These are phyloP conservation scores for Zoysia japonica DNA, from an alignment of 176 grass and related monocot species.

Conservation along the genomic window DNA sequence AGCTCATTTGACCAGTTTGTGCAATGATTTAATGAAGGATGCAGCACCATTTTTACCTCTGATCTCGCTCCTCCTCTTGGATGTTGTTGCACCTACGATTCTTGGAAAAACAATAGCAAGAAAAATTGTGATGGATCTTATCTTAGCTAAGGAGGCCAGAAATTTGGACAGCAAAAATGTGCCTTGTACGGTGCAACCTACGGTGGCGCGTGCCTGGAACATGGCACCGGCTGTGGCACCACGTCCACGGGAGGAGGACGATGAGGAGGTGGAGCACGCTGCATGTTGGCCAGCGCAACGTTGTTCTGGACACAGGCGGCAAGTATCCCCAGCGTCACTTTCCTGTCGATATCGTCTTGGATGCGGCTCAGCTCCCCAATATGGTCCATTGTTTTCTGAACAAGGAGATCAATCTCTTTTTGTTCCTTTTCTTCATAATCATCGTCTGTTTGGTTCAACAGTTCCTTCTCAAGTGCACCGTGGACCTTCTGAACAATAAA, in stretches of 20 bases:
- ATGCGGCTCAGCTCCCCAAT: slow-evolving; percentile 40
- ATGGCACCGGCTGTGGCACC: neutral
- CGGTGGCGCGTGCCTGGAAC: neutral
- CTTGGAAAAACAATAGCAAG: no score
- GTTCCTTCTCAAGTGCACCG: slow-evolving; percentile 74
- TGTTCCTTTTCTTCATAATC: slow-evolving; percentile 78
- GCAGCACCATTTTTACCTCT: no score
- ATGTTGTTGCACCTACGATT: no score
- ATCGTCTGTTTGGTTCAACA: slow-evolving; percentile 82
- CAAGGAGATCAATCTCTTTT: slow-evolving; percentile 76
- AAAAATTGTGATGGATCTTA: no score
- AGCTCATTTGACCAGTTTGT: no score
- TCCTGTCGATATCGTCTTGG: neutral
- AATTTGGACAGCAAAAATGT: neutral
- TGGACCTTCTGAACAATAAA: slow-evolving; percentile 95
- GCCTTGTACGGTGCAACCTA: neutral
- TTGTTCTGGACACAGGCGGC: neutral
- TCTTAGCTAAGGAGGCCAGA: no score
- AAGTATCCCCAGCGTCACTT: neutral
- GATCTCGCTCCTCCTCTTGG: no score
- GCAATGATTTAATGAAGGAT: no score
- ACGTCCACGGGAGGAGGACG: neutral
- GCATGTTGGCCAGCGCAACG: neutral
- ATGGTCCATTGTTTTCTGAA: slow-evolving; percentile 69
- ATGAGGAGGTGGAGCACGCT: neutral